Evolutionary conservation across 2,329 filamentous ascomycete species (phyloP), one percentile per base, ranked within the genome.

Genomic region (Aureobasidium subglaciale): DNA sequence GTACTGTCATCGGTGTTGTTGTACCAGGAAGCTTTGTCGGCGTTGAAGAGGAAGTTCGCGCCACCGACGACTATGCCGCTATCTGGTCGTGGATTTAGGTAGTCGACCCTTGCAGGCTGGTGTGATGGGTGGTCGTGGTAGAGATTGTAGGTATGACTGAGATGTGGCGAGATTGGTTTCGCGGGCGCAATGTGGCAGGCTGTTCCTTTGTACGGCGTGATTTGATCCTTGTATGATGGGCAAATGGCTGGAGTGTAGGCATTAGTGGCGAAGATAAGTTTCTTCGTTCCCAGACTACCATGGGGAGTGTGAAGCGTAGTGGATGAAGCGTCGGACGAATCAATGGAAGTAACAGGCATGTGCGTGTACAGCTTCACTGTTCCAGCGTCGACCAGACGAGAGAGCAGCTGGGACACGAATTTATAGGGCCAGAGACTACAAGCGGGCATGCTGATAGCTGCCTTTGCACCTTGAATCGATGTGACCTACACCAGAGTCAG

Each of bases 21-120:
- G 57, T 73, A 81, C 60, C 82, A 77, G 2, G 61, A 63, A 13
- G 75, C 59, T 0, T 79, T 79, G 0, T 68, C 69, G 0, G 70
- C 60, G 0, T 68, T 64, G 2, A 73, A 69, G 43, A 71, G 70
- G 0, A 65, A 70, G 6, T 81, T 65, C 0, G 79, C 83, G 15
- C 84, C 84, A 1, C 84, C 84, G 13, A 86, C 83, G 24, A 87
- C 69, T 24, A 87, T 77, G 56, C 81, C 76, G 22, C 78, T 75
- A 4, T 67, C 69, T 2, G 67, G 63, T 3, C 75, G 70, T 9
- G 71, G 71, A 45, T 75, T 74, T 8, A 75, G 65, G 43, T 78
- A 78, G 52, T 71, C 69, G 53, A 61, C 41, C 25, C 13, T 32
- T n/a, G 41, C 13, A 8, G 29, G 27, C 4, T 18, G 5, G 1